phyloP scores from a whole-genome alignment of 129 eudicot species.

The Saussurea involucrata region DNA sequence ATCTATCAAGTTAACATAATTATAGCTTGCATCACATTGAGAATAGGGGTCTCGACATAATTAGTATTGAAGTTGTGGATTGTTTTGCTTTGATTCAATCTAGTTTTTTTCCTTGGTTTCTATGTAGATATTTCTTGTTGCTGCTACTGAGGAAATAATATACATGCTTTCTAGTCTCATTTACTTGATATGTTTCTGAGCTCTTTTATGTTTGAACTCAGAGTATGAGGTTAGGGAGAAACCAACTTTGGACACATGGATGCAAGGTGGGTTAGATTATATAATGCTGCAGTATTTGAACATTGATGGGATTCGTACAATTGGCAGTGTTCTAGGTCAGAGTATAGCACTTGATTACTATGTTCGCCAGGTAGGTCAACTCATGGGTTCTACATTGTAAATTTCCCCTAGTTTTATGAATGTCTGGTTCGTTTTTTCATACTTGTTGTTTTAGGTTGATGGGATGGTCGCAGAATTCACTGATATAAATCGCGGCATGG shows the following conservation, averaged over 20 bases:
- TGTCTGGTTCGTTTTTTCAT: slow-evolving; percentile 6
- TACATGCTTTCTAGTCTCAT: not conserved
- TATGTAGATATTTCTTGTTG: not conserved
- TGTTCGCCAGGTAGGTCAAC: slow-evolving; percentile 74
- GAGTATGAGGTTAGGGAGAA: slow-evolving; percentile 92
- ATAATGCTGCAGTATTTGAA: slow-evolving; percentile 83
- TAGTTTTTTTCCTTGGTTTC: not conserved
- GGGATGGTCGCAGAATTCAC: slow-evolving; percentile 95
- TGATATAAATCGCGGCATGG: slow-evolving; percentile 93
- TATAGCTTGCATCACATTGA: not conserved
- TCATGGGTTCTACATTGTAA: slow-evolving; percentile 1
- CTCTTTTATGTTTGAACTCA: slow-evolving; percentile 23
- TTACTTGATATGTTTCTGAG: not conserved
- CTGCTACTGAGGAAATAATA: not conserved
- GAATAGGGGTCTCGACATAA: not conserved
- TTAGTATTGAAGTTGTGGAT: not conserved
- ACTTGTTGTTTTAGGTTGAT: slow-evolving; percentile 59
- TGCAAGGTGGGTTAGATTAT: slow-evolving; percentile 91
- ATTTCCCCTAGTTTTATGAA: not conserved
- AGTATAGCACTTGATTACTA: slow-evolving; percentile 98
- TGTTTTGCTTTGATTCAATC: not conserved
- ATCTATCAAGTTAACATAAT: not conserved
- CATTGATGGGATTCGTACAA: slow-evolving; percentile 87
- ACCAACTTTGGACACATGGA: slow-evolving; percentile 79
- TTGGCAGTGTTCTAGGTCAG: slow-evolving; percentile 96